Evolutionary conservation across 257 asterid species (phyloP).

Genomic region (Fraxinus pennsylvanica): DNA sequence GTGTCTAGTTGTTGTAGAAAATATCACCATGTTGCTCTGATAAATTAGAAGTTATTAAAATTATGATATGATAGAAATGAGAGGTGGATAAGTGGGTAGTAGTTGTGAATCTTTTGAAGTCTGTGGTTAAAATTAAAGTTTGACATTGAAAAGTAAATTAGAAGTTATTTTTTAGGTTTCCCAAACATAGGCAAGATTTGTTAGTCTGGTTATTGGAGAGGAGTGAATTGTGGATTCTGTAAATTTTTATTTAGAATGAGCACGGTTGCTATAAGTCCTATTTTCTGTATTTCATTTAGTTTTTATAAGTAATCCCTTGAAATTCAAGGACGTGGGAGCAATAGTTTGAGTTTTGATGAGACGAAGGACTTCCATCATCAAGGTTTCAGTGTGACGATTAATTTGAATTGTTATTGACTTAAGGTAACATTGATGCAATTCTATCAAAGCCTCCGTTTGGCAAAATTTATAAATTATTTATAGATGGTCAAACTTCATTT

Average conservation of each 20-base stretch:
- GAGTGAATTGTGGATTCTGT: background rate
- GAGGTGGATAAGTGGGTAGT: no score
- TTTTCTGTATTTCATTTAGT: background rate
- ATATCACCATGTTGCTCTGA: conserved; percentile 13
- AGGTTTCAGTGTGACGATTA: background rate
- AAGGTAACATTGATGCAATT: background rate
- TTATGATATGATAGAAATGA: no score
- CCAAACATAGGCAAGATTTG: background rate
- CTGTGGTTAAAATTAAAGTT: no score
- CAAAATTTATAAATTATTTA: no score
- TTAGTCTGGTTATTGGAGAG: background rate
- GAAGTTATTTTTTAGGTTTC: no score
- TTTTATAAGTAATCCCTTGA: background rate
- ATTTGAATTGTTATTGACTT: background rate
- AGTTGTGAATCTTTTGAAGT: no score
- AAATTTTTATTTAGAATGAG: conserved; percentile 2
- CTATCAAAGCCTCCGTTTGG: background rate
- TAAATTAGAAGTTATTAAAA: background rate
- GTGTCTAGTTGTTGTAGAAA: background rate
- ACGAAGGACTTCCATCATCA: background rate
- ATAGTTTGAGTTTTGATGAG: background rate
- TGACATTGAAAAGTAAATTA: no score
- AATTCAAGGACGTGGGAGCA: background rate
- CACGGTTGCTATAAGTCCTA: background rate
- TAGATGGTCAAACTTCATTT: no score